Evolutionary conservation across 2,329 filamentous ascomycete species (phyloP).

Genomic region (Gliomastix tumulicola): DNA sequence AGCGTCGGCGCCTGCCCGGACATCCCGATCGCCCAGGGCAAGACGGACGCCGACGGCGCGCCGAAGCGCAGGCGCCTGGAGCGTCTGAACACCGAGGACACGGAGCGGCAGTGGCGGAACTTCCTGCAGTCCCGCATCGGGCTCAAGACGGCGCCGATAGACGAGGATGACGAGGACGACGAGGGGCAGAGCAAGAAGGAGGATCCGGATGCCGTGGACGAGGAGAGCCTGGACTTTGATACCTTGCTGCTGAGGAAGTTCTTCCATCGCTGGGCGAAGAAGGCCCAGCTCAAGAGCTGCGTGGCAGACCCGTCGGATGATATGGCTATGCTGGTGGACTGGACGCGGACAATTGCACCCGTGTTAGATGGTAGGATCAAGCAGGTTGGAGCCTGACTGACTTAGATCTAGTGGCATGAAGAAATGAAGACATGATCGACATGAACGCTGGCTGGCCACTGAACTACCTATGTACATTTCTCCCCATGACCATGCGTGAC

Average conservation of each 20-base stretch:
- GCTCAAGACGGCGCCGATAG: constrained; percentile 20
- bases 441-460: too few relatives aligned
- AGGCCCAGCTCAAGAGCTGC: constrained; percentile 53
- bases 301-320: constrained; percentile 49
- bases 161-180: constrained; percentile 32
- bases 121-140: constrained; percentile 27
- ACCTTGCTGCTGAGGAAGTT: constrained; percentile 61
- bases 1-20: constrained; percentile 56
- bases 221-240: constrained; percentile 42
- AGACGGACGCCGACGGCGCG: constrained; percentile 17
- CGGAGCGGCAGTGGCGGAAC: constrained; percentile 22
- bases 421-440: too few relatives aligned
- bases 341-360: constrained; percentile 77
- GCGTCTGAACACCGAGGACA: constrained; percentile 7
- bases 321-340: constrained; percentile 57
- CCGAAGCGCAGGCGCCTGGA: constrained; percentile 1
- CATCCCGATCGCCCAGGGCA: constrained; percentile 35
- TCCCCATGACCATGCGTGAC: too few relatives aligned
- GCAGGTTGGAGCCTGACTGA: constrained; percentile 28
- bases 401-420: too few relatives aligned
- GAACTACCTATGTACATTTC: too few relatives aligned
- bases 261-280: constrained; percentile 65
- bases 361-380: constrained; percentile 69
- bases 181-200: constrained; percentile 35
- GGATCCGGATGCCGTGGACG: constrained; percentile 21